Base-by-base conservation (phyloP, 1,139 yeast genomes). In the Geotrichum klebahnii region DNA sequence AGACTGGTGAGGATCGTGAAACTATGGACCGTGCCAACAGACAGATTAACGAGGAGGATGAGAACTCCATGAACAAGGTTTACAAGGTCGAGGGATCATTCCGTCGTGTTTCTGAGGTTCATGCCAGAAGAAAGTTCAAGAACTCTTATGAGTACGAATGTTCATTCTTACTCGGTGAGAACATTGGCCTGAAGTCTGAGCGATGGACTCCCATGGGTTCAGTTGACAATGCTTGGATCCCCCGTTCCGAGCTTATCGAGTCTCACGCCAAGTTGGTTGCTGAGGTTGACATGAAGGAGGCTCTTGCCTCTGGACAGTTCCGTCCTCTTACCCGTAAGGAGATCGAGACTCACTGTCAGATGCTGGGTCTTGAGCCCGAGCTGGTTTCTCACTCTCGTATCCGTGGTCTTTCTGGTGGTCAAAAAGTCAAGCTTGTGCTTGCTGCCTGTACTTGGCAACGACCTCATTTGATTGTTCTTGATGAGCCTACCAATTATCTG, bases 361-460 rank as follows among this genome's bases (percentile, higher is more conserved):
- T 88, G 94, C 81, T 92, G 78, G 98, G 98, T 79, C 83, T 92
- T 75, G 98, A 92, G 64, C 84, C 97, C 69, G 98, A 92, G 80
- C 84, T 92, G 76, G 98, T 92, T 74, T 86, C 98, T 60, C 98
- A 92, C 84, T 90, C 97, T 66, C 90, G 97, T 82, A 92, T 92
- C 77, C 89, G 97, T 81, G 97, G 98, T 84, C 84, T 92, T 71
- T 92, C 98, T 64, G 98, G 98, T 84, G 98, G 98, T 82, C 98
- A 92, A 82, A 92, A 92, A 84, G 98, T 92, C 76, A 92, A 92
- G 81, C 86, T 92, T 74, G 98, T 92, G 69, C 80, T 92, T 73
- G 98, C 98, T 76, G 98, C 98, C 76, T 88, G 98, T 84, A 89
- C 97, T 58, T 92, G 98, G 98, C 97, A 90, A 81, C 90, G 97